phyloP scores from a whole-genome alignment of 306 rosid genomes.

The Benincasa hispida region DNA sequence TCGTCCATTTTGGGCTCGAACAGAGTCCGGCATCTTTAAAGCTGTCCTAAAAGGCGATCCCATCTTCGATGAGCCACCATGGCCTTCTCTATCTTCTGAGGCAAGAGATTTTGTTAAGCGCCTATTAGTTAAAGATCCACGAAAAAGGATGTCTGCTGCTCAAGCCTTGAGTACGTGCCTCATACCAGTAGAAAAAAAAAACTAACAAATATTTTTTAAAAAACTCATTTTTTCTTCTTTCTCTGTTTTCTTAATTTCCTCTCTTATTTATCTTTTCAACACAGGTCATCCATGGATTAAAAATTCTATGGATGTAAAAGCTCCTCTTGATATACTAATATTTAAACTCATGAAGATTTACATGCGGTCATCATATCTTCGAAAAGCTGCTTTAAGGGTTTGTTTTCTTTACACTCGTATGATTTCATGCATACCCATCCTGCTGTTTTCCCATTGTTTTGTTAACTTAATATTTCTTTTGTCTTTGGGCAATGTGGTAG shows the following conservation, averaged over 20 bases:
- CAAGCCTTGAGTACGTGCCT: slow-evolving; percentile 66
- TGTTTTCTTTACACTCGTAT: slow-evolving; percentile 11
- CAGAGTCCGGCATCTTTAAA: slow-evolving; percentile 93
- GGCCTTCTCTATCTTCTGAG: slow-evolving; percentile 77
- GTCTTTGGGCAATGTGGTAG: slow-evolving; percentile 30
- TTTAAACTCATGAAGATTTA: slow-evolving; percentile 81
- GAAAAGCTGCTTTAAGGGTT: slow-evolving; percentile 90
- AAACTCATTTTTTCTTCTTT: slow-evolving; percentile 1
- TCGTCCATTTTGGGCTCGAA: slow-evolving; percentile 97
- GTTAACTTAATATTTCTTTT: background rate
- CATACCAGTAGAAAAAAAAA: background rate
- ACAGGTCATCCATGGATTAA: slow-evolving; percentile 95
- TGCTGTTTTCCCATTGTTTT: background rate
- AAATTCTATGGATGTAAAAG: slow-evolving; percentile 41
- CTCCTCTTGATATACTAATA: slow-evolving; percentile 66
- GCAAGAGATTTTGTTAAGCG: slow-evolving; percentile 81
- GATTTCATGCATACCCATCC: background rate
- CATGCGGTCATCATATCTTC: slow-evolving; percentile 80
- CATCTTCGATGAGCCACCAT: slow-evolving; percentile 75
- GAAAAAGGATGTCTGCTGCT: slow-evolving; percentile 91
- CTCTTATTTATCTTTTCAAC: slow-evolving; percentile 18
- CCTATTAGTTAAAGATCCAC: slow-evolving; percentile 72
- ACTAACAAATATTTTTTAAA: too few relatives aligned
- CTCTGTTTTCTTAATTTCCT: slow-evolving; percentile 6
- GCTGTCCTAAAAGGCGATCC: slow-evolving; percentile 88